These are phyloP conservation scores for Sherardia arvensis DNA, from an alignment of 257 asterid genomes.

Conservation along the genomic window DNA sequence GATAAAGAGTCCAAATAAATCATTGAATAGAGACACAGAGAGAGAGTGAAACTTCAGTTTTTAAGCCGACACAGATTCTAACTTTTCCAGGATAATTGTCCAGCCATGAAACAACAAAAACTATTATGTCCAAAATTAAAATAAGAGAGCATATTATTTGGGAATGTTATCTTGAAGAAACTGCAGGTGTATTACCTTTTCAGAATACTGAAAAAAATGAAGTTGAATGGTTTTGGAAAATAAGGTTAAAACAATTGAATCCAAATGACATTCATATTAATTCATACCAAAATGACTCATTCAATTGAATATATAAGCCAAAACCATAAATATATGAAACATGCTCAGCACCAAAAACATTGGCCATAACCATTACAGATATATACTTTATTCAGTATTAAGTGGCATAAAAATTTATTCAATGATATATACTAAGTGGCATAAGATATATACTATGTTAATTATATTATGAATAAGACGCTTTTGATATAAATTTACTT, in stretches of 20 bases:
- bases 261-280: slow-evolving; percentile 81
- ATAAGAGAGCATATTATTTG: background rate
- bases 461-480: too few relatives aligned
- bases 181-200: slow-evolving; percentile 46
- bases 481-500: too few relatives aligned
- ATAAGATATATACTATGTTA: too few relatives aligned
- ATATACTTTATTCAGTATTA: background rate
- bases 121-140: background rate
- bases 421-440: too few relatives aligned
- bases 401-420: background rate
- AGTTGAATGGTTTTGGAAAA: slow-evolving; percentile 63
- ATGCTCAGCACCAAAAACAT: background rate
- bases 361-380: background rate
- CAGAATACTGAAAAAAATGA: slow-evolving; percentile 61
- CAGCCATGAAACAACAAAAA: background rate
- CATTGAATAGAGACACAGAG: too few relatives aligned
- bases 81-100: background rate
- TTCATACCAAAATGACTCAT: slow-evolving; percentile 72
- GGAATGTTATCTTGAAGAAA: background rate
- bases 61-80: background rate
- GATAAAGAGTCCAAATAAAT: too few relatives aligned
- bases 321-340: background rate
- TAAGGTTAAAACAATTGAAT: slow-evolving; percentile 70
- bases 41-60: background rate
- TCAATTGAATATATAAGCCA: slow-evolving; percentile 72